phyloP scores from a whole-genome alignment of 768 basidiomycete species.

The Phanerochaete sordida region DNA sequence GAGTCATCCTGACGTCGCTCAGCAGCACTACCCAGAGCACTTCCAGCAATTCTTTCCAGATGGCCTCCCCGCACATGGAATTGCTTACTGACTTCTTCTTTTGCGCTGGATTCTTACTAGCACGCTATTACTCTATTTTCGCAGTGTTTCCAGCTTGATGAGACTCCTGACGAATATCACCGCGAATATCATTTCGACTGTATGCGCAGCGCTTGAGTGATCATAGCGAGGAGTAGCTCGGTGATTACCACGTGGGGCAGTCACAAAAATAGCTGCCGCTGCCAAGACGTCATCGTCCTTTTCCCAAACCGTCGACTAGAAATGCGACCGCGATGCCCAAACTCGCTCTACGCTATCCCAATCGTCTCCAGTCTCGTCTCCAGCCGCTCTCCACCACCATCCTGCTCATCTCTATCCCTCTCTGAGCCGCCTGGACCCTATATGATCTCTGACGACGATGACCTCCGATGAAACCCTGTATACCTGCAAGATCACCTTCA shows the following conservation, averaged over 20 bases:
- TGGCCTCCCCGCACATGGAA: slow-evolving; percentile 48
- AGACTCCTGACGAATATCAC: too few species aligned
- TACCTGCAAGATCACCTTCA: slow-evolving; percentile 21
- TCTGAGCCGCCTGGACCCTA: neutral
- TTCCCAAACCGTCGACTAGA: neutral
- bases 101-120: too few species aligned
- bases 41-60: slow-evolving; percentile 70
- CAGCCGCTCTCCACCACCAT: neutral
- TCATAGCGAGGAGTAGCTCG: neutral
- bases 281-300: neutral
- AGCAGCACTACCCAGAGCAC: slow-evolving; percentile 71
- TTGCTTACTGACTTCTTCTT: slow-evolving; percentile 46
- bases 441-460: neutral
- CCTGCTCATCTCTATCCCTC: neutral
- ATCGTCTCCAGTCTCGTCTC: too few species aligned
- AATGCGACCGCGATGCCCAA: neutral
- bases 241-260: neutral
- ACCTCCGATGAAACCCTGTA: slow-evolving; percentile 10
- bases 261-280: neutral
- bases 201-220: too few species aligned
- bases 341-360: too few species aligned
- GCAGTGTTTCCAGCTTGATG: too few species aligned
- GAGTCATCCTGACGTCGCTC: slow-evolving; percentile 82
- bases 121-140: too few species aligned
- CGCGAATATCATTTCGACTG: too few species aligned